Conservation (phyloP, 2,329 filamentous ascomycete genomes). For the Alternaria gansuensis region DNA sequence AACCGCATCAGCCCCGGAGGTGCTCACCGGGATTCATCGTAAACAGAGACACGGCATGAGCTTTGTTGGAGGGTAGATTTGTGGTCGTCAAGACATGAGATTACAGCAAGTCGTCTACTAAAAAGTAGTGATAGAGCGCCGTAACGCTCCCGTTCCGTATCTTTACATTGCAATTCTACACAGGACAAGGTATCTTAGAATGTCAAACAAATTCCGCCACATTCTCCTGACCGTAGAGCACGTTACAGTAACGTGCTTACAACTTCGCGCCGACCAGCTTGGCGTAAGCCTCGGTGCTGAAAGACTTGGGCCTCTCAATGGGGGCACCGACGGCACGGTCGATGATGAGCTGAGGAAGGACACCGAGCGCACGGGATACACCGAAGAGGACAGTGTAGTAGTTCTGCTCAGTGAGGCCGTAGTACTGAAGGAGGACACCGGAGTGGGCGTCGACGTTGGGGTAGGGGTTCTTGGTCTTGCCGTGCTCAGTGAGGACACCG, state of each 20-base stretch:
- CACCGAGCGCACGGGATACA: slow-evolving; percentile 97
- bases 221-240: slow-evolving; percentile 23
- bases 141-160: slow-evolving; percentile 40
- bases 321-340: slow-evolving; percentile 96
- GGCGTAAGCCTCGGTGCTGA: slow-evolving; percentile 96
- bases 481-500: slow-evolving; percentile 96
- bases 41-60: slow-evolving; percentile 6
- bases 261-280: slow-evolving; percentile 91
- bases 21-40: slow-evolving; percentile 1
- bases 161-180: slow-evolving; percentile 50
- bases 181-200: slow-evolving; percentile 46
- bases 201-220: slow-evolving; percentile 32
- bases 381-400: slow-evolving; percentile 99
- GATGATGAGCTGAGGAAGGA: slow-evolving; percentile 99
- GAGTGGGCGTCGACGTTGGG: slow-evolving; percentile 99
- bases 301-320: slow-evolving; percentile 98
- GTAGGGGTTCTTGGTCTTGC: slow-evolving; percentile 99
- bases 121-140: slow-evolving; percentile 44
- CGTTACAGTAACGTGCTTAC: slow-evolving; percentile 62
- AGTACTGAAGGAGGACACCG: slow-evolving; percentile 99
- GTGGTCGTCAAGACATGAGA: slow-evolving; percentile 39
- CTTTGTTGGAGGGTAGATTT: slow-evolving; percentile 1
- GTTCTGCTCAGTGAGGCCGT: slow-evolving; percentile 97
- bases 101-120: slow-evolving; percentile 39
- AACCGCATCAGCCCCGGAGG: slow-evolving; percentile 10